Conservation (phyloP, 1,139 yeast species). For the Candida glucosophila region DNA sequence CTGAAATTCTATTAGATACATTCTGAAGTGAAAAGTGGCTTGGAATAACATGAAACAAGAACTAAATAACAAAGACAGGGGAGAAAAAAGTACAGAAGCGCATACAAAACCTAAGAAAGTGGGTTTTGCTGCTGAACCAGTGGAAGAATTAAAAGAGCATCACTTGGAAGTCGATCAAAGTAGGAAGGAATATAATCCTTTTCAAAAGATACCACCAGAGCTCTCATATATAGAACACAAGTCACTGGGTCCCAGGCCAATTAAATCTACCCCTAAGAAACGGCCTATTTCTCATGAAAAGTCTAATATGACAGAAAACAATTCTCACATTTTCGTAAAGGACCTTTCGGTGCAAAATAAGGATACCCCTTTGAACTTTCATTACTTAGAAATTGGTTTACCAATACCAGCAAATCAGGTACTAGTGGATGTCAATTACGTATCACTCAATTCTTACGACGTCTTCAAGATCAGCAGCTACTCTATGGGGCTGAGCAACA, state of each 20-base stretch:
- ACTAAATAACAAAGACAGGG: no score
- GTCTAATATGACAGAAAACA: constrained; percentile 18
- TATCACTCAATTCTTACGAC: constrained; percentile 31
- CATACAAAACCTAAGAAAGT: constrained; percentile 12
- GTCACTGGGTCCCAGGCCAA: constrained; percentile 15
- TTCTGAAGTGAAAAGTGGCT: no score
- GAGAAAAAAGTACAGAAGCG: not conserved
- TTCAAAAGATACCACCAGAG: constrained; percentile 38
- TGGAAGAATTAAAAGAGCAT: constrained; percentile 30
- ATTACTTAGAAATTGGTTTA: constrained; percentile 29
- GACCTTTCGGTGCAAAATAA: constrained; percentile 35
- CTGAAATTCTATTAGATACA: no score
- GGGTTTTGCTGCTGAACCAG: constrained; percentile 38
- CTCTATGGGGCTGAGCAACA: constrained; percentile 27
- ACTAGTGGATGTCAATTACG: constrained; percentile 30
- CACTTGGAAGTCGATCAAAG: constrained; percentile 22
- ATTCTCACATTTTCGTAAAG: constrained; percentile 24
- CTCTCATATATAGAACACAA: constrained; percentile 28
- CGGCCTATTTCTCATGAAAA: constrained; percentile 5
- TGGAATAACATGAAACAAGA: no score
- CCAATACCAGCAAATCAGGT: constrained; percentile 25
- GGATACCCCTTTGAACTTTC: constrained; percentile 34
- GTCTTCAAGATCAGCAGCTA: constrained; percentile 30
- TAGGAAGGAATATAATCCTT: constrained; percentile 21
- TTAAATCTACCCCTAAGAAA: constrained; percentile 1